Percentiles rank a stretch among this genome's conserved stretches.
Conservation (phyloP, 352 stramenopile genomes). For the Globisporangium camurandrum region DNA sequence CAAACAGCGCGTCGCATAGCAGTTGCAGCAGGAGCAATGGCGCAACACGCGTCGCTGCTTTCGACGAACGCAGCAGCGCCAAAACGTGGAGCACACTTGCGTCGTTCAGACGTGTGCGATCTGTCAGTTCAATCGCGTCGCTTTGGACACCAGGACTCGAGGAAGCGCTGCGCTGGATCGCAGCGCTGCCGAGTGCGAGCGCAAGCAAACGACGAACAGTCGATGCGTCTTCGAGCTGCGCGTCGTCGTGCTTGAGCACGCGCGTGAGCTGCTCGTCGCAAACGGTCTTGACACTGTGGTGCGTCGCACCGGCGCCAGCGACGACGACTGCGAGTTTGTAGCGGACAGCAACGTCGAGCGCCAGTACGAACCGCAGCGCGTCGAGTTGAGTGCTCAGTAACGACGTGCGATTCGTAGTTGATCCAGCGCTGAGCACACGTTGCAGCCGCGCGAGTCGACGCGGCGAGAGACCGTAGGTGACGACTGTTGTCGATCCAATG, state of each 20-base stretch:
- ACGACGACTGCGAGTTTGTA: conserved; percentile 46
- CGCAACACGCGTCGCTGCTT: conserved; percentile 44
- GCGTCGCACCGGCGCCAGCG: conserved; percentile 44
- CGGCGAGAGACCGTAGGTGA: no score
- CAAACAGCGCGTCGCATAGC: conserved; percentile 75
- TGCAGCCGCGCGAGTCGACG: no score
- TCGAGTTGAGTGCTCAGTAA: conserved; percentile 58
- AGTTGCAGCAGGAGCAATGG: conserved; percentile 64
- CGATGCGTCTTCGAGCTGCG: conserved; percentile 31
- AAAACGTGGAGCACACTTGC: conserved; percentile 49
- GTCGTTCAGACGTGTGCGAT: conserved; percentile 47
- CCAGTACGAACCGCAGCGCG: conserved; percentile 54
- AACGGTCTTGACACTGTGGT: conserved; percentile 63
- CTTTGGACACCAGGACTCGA: conserved; percentile 29
- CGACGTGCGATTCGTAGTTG: no score
- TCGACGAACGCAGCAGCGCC: conserved; percentile 36
- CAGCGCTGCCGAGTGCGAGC: conserved; percentile 61
- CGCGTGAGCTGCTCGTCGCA: conserved; percentile 58
- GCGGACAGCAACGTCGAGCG: conserved; percentile 25
- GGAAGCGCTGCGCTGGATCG: conserved; percentile 32
- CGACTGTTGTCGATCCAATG: no score
- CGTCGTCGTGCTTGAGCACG: conserved; percentile 51
- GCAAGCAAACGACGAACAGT: conserved; percentile 33
- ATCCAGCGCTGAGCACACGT: no score
- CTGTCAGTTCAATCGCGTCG: conserved; percentile 28